Conservation (phyloP, 179 eudicot genomes). For the Patellifolia procumbens region DNA sequence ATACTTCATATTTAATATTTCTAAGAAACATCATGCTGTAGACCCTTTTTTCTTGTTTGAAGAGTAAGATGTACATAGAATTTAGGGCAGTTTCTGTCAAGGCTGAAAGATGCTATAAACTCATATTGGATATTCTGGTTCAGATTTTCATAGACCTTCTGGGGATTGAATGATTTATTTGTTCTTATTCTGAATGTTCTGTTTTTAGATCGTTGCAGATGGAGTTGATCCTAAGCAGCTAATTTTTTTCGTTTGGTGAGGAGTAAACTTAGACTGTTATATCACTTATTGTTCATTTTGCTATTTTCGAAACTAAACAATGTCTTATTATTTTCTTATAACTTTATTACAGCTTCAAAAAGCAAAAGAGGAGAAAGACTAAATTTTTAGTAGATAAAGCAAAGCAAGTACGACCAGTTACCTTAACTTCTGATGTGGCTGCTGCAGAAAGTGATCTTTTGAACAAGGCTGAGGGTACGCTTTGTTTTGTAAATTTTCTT, state of each 20-base stretch:
- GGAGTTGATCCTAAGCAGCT: slow-evolving; percentile 77
- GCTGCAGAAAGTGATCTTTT: slow-evolving; percentile 48
- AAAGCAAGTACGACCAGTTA: slow-evolving; percentile 59
- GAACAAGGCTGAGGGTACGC: slow-evolving; percentile 69
- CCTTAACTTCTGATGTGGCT: slow-evolving; percentile 55
- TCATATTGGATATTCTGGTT: neutral
- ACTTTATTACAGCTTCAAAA: slow-evolving; percentile 57
- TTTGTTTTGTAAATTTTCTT: neutral
- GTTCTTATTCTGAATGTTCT: slow-evolving; percentile 8
- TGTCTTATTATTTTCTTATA: neutral
- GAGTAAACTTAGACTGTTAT: slow-evolving; percentile 2
- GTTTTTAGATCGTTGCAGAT: slow-evolving; percentile 57
- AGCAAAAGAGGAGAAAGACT: slow-evolving; percentile 54
- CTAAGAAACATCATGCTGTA: neutral
- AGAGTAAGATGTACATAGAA: too few relatives aligned
- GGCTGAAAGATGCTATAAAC: neutral
- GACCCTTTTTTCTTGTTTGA: too few relatives aligned
- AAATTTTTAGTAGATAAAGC: slow-evolving; percentile 40
- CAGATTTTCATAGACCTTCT: neutral
- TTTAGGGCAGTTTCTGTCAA: too few relatives aligned
- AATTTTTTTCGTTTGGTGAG: slow-evolving; percentile 73
- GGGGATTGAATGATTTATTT: neutral
- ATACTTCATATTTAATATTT: neutral
- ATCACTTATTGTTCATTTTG: neutral
- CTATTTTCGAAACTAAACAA: neutral